phyloP scores from a whole-genome alignment of 208 protist genomes.

The Lotmaria passim region DNA sequence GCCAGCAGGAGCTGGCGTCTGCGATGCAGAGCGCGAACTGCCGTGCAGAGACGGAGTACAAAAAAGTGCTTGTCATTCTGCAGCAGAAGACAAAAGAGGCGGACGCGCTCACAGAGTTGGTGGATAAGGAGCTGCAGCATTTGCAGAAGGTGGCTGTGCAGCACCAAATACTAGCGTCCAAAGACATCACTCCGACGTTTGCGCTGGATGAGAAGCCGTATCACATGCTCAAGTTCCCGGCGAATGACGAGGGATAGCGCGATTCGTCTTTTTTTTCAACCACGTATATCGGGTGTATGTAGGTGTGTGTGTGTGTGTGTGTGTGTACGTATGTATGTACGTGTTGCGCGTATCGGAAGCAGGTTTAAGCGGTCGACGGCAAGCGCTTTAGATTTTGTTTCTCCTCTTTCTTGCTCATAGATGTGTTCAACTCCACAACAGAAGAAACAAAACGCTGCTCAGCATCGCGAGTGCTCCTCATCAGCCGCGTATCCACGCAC shows the following conservation, averaged over 20 bases:
- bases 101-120: conserved; percentile 58
- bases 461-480: too few species aligned
- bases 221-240: conserved; percentile 29
- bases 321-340: too few species aligned
- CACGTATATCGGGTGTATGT: neutral
- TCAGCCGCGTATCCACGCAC: too few species aligned
- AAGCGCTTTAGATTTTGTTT: conserved; percentile 1
- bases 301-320: neutral
- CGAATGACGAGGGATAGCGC: neutral
- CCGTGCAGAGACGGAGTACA: conserved; percentile 69
- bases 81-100: conserved; percentile 72
- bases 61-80: conserved; percentile 62
- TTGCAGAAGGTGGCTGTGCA: conserved; percentile 65
- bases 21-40: conserved; percentile 54
- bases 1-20: conserved; percentile 39
- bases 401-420: too few species aligned
- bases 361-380: too few species aligned
- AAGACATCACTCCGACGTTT: conserved; percentile 32
- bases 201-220: conserved; percentile 27
- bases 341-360: too few species aligned
- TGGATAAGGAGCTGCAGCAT: conserved; percentile 78
- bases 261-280: neutral
- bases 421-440: too few species aligned
- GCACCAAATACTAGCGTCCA: conserved; percentile 60
- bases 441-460: too few species aligned